Evolutionary conservation across 768 basidiomycete species (phyloP).

Genomic region (Macrolepiota albuminosa): DNA sequence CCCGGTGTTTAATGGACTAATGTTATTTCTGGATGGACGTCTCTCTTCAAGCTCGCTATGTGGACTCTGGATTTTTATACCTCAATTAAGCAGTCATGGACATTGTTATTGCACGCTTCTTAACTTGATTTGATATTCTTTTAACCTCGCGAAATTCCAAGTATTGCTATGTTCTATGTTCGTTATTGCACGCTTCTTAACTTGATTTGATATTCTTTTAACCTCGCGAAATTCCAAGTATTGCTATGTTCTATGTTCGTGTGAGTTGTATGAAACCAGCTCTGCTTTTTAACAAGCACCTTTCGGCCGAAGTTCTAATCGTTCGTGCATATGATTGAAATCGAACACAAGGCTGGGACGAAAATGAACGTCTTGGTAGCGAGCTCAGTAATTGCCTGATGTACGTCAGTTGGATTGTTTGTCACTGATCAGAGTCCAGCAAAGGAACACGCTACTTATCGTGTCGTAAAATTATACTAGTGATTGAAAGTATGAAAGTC

Average conservation of each 20-base stretch:
- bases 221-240: neutral
- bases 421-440: neutral
- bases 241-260: neutral
- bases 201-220: neutral
- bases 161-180: neutral
- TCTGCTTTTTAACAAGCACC: neutral
- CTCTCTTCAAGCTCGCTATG: constrained; percentile 3
- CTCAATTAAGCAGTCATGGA: neutral
- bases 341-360: no score
- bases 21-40: constrained; percentile 1
- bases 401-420: neutral
- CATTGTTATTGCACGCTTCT: neutral
- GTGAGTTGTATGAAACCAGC: no score
- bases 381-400: neutral
- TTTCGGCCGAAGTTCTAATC: neutral
- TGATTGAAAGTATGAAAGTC: neutral
- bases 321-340: neutral
- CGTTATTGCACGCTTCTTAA: neutral
- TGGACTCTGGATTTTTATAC: constrained; percentile 8
- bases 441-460: neutral
- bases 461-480: neutral
- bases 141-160: neutral
- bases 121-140: neutral
- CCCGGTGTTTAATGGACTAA: constrained; percentile 48
- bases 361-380: neutral